phyloP scores from a whole-genome alignment of 2,329 filamentous ascomycete genomes.

The Neonectria magnoliae region DNA sequence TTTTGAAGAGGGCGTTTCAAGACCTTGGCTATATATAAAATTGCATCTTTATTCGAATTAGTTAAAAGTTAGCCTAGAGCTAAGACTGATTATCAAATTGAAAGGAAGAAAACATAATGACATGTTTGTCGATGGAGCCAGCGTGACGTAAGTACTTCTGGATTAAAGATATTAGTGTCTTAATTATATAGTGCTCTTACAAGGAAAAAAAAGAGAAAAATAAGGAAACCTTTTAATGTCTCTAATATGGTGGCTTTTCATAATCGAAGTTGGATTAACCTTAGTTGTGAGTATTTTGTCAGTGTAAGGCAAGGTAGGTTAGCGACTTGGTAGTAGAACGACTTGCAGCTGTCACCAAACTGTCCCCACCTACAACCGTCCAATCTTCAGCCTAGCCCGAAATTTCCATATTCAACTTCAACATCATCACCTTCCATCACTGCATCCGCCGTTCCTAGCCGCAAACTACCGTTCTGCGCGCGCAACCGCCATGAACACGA shows the following conservation, averaged over 20 bases:
- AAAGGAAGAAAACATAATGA: background rate
- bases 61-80: background rate
- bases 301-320: conserved; percentile 35
- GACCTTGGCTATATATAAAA: conserved; percentile 32
- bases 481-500: conserved; percentile 35
- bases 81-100: no score
- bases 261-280: background rate
- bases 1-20: conserved; percentile 45
- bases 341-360: background rate
- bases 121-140: background rate
- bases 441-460: conserved; percentile 28
- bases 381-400: conserved; percentile 38
- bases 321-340: background rate
- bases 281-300: background rate
- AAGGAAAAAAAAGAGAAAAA: no score
- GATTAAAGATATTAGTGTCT: no score
- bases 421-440: conserved; percentile 31
- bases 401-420: conserved; percentile 39
- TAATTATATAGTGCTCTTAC: no score
- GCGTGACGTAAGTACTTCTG: no score
- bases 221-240: no score
- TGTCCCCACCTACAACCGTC: conserved; percentile 26
- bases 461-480: conserved; percentile 25
- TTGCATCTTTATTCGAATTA: no score
- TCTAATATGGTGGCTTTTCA: background rate